A percentile compares a stretch with the other conserved stretches of the same genome.
Conservation (phyloP, 441 rosid species). For the Gossypium aridum region DNA sequence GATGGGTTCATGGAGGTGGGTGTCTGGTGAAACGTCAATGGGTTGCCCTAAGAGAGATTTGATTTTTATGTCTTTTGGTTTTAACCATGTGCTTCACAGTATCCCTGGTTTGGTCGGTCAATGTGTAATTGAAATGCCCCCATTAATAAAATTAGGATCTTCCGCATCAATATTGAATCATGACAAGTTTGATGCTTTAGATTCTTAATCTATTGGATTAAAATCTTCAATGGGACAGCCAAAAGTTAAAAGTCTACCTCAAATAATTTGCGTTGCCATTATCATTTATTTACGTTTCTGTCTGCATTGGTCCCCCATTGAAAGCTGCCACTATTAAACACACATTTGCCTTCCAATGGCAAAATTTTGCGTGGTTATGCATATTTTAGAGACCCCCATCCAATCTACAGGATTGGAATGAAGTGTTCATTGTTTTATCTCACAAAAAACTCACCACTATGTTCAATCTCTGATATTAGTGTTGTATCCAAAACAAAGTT, state of each 20-base stretch:
- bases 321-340: not conserved
- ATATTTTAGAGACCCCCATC: not conserved
- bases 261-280: not conserved
- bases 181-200: not conserved
- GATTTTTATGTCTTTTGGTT: not conserved
- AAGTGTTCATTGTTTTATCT: no score
- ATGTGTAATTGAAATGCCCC: constrained; percentile 2
- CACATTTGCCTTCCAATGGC: not conserved
- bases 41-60: not conserved
- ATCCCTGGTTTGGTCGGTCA: not conserved
- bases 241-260: not conserved
- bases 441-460: no score
- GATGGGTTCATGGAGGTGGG: constrained; percentile 59
- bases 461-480: no score
- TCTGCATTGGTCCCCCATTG: not conserved
- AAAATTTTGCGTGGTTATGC: not conserved
- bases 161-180: not conserved
- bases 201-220: not conserved
- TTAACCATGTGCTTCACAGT: not conserved
- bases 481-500: no score
- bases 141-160: not conserved
- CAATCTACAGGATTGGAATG: no score
- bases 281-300: not conserved
- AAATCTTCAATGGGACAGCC: not conserved
- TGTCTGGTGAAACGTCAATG: constrained; percentile 40